Conservation (phyloP, 73 alveolate genomes). For the Paramecium primaurelia region DNA sequence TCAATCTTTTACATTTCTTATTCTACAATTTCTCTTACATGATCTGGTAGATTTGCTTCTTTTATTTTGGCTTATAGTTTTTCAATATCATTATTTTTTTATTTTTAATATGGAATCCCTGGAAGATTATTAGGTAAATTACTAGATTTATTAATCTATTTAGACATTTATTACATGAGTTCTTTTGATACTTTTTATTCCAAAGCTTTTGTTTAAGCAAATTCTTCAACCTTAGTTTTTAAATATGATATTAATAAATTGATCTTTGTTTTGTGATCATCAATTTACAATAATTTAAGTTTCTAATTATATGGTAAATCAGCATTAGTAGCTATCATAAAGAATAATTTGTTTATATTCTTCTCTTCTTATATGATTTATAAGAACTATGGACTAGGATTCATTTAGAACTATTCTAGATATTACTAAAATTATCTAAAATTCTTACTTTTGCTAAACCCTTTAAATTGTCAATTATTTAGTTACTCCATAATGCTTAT, state of each 20-base stretch:
- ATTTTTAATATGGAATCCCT: not conserved
- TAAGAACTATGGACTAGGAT: not conserved
- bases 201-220: constrained; percentile 33
- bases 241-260: not conserved
- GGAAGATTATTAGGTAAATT: not conserved
- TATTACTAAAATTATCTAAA: not conserved
- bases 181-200: constrained; percentile 49
- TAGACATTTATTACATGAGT: not conserved
- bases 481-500: not conserved
- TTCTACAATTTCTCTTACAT: constrained; percentile 69
- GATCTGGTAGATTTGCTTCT: constrained; percentile 73
- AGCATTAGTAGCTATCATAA: constrained; percentile 31
- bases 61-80: constrained; percentile 66
- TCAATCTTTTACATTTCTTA: constrained; percentile 68
- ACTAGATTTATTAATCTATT: not conserved
- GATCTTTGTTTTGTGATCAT: constrained; percentile 33
- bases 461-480: not conserved
- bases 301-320: not conserved
- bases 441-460: not conserved
- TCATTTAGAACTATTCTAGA: constrained; percentile 6
- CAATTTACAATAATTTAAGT: not conserved
- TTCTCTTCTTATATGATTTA: constrained; percentile 47
- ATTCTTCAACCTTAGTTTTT: constrained; percentile 25
- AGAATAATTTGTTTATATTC: constrained; percentile 37
- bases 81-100: constrained; percentile 57